Evolutionary conservation across 1,139 yeast genomes (phyloP).

Genomic region (Pichia norvegensis): DNA sequence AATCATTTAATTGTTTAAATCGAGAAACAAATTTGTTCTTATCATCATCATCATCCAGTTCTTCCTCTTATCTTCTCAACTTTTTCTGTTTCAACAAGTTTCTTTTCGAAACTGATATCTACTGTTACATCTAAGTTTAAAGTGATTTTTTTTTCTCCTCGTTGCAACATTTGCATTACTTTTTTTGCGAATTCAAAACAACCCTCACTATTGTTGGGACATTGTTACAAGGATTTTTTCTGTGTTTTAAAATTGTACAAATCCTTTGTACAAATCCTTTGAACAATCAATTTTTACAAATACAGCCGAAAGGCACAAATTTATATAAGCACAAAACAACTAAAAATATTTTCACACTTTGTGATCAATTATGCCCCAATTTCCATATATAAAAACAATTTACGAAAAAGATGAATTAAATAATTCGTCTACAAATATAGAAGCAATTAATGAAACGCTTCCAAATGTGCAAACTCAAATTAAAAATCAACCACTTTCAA

Average conservation of each 20-base stretch:
- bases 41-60: no score
- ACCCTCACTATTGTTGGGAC: not conserved
- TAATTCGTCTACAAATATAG: not conserved
- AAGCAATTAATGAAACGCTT: not conserved
- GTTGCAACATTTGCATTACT: no score
- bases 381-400: not conserved
- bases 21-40: not conserved
- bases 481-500: not conserved
- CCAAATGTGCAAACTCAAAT: not conserved
- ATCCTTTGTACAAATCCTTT: not conserved
- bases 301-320: not conserved
- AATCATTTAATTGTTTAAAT: no score
- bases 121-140: no score
- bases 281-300: not conserved
- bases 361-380: not conserved
- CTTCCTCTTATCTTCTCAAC: no score
- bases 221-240: not conserved
- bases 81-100: no score
- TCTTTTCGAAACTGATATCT: no score
- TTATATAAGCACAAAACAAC: no score
- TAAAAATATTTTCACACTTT: no score
- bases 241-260: not conserved
- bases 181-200: no score
- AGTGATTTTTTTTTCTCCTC: no score
- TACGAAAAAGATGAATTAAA: not conserved